These are phyloP conservation scores for Lasiosphaeria ovina DNA, from an alignment of 495 filamentous ascomycete genomes.

Conservation along the genomic window DNA sequence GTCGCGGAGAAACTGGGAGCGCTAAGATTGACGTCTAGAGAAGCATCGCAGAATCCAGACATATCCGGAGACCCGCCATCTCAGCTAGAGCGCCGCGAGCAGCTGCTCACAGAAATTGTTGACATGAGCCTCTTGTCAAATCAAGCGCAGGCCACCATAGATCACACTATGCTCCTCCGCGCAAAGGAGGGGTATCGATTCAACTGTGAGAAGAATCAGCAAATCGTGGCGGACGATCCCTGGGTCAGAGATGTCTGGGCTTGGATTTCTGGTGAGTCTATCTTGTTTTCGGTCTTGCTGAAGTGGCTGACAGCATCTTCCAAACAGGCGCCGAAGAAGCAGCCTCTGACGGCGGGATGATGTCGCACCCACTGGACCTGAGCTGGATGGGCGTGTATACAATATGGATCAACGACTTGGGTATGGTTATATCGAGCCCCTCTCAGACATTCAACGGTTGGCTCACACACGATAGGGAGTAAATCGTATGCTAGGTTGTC, in stretches of 20 bases:
- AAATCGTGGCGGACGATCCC: slow-evolving; percentile 67
- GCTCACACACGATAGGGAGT: slow-evolving; percentile 25
- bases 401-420: slow-evolving; percentile 76
- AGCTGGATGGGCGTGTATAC: slow-evolving; percentile 80
- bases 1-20: slow-evolving; percentile 40
- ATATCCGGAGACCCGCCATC: slow-evolving; percentile 27
- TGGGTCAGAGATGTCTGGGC: slow-evolving; percentile 75
- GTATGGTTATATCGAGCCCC: slow-evolving; percentile 38
- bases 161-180: slow-evolving; percentile 48
- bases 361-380: slow-evolving; percentile 69
- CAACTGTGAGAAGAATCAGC: slow-evolving; percentile 64
- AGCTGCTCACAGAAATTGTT: slow-evolving; percentile 49
- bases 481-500: slow-evolving; percentile 42
- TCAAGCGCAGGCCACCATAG: slow-evolving; percentile 38
- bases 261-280: slow-evolving; percentile 65
- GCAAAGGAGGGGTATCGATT: slow-evolving; percentile 77
- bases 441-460: slow-evolving; percentile 1
- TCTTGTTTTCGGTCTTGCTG: neutral
- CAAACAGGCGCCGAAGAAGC: slow-evolving; percentile 60
- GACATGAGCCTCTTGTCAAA: slow-evolving; percentile 33
- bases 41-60: slow-evolving; percentile 7
- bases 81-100: slow-evolving; percentile 44
- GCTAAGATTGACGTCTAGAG: slow-evolving; percentile 33
- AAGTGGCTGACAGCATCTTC: neutral
- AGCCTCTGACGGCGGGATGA: slow-evolving; percentile 69